Base-by-base conservation (phyloP, 208 protist genomes). In the Wallacemonas rigidus region DNA sequence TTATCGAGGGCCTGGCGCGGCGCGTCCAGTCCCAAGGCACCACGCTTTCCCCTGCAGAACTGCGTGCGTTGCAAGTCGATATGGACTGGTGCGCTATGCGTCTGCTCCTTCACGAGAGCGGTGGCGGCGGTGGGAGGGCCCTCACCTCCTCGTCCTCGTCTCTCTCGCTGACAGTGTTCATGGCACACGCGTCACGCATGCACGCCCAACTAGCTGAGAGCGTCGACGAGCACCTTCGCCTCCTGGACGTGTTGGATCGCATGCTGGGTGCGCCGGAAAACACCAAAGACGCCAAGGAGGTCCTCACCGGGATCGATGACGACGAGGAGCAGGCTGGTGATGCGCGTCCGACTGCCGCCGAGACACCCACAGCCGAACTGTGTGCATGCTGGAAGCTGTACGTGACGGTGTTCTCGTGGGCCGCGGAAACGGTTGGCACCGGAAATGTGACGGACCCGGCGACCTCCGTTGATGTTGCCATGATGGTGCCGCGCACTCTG, bases 311-410 rank as follows among this genome's bases (percentile, higher is more conserved):
- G 64, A 8, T 38, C n/a, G 64, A 53, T 35, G n/a, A 40, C 17
- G 64, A 69, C 26, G 64, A 57, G 9, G 64, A 53, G 4, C 17
- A 11, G 48, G 64, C 39, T 8, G 11, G 6, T 8, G 57, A 63
- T 15, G 7, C 26, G 26, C 26, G 26, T 26, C 26, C 26, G 26
- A 26, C 26, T 26, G 26, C 26, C 26, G 26, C 26, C 26, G 26
- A 26, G 26, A 26, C 26, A 26, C 26, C 26, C 26, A 26, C 26
- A 35, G 5, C 67, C 15, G 7, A 26, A 17, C 8, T 38, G 35
- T 11, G 15, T 39, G 69, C 57, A 35, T 73, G 69, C 47, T 74
- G 70, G 70, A 26, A 54, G 2, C 48, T 77, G 6, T 77, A 73
- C 57, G 5, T 53, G 15, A 7, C 35, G 26, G 67, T 60, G 3